phyloP scores from a whole-genome alignment of 257 asterid genomes.

The Primulina huaijiensis region DNA sequence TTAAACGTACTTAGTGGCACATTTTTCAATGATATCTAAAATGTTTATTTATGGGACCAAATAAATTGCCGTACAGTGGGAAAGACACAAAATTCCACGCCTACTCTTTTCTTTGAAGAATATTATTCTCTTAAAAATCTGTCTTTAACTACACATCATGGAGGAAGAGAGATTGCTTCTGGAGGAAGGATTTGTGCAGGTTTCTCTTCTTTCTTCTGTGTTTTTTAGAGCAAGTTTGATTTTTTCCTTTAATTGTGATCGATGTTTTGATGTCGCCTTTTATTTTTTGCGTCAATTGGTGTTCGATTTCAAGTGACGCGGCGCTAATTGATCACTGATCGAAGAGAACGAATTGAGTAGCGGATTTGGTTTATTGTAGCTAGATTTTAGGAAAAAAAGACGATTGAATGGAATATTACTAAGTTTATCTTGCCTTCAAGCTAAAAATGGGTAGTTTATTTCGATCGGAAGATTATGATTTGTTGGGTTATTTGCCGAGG shows the following conservation, averaged over 20 bases:
- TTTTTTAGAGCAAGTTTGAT: neutral
- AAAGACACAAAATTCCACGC: neutral
- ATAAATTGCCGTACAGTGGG: too few relatives aligned
- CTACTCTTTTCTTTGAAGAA: neutral
- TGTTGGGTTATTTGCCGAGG: neutral
- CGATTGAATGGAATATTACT: neutral
- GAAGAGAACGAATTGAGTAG: neutral
- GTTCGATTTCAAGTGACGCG: neutral
- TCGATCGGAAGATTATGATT: constrained; percentile 20
- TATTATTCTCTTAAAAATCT: too few relatives aligned
- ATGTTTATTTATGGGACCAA: too few relatives aligned
- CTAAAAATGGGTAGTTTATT: constrained; percentile 2
- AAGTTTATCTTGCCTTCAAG: neutral
- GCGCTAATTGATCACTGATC: too few relatives aligned
- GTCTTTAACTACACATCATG: neutral
- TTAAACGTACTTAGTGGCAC: too few relatives aligned
- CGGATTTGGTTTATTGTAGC: neutral
- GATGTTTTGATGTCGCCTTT: neutral
- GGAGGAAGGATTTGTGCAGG: constrained; percentile 62
- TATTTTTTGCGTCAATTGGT: neutral
- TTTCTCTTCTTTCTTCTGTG: constrained; percentile 14
- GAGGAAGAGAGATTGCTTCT: constrained; percentile 64
- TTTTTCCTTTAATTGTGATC: neutral
- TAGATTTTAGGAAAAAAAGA: neutral
- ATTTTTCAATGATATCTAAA: too few relatives aligned